Evolutionary conservation across 208 protist genomes (phyloP), one percentile per base, ranked within the genome.

Genomic region (Tritrichomonas musculus): DNA sequence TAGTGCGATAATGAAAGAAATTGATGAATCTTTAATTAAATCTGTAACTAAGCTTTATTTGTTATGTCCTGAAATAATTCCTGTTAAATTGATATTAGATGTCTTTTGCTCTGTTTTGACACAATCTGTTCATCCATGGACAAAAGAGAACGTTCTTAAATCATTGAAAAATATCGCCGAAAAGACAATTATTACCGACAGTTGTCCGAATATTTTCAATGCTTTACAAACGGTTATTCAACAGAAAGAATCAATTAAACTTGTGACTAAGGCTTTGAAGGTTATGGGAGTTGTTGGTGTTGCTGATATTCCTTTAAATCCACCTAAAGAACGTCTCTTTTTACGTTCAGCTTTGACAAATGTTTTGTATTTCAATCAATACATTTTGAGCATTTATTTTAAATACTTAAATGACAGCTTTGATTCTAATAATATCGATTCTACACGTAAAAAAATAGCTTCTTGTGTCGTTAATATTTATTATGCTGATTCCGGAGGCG

Each of bases 11-110:
- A 30, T 88, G 27, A 53, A 53, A 47, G 27, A 44, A 57, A 88
- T 88, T 39, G 77, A 88, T 88, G 77, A 88, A 39, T 88, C 77
- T 33, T 88, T 88, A 30, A 88, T 88, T 57, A 88, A 88, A 88
- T 57, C 47, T 39, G 47, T 88, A 44, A 88, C 77, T 27, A 53
- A 57, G 39, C 27, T 88, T 9, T 36, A n/a, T 36, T 53, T 88
- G 1, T 39, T 57, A 22, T 88, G 77, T 57, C 77, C 77, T n/a
- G 47, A 88, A 57, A 39, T 88, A 20, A 39, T 88, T 39, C 77
- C 77, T 39, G 27, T 60, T 57, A 0, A 17, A 55, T 47, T 47
- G 17, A 88, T 88, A 20, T 53, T 88, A n/a, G 47, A 88, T 5
- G 57, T 88, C 1, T 60, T 88, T 50, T 53, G 17, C 33, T 53